Evolutionary conservation across 805 yeast genomes (phyloP).

Genomic region (Candida parachauliodes): DNA sequence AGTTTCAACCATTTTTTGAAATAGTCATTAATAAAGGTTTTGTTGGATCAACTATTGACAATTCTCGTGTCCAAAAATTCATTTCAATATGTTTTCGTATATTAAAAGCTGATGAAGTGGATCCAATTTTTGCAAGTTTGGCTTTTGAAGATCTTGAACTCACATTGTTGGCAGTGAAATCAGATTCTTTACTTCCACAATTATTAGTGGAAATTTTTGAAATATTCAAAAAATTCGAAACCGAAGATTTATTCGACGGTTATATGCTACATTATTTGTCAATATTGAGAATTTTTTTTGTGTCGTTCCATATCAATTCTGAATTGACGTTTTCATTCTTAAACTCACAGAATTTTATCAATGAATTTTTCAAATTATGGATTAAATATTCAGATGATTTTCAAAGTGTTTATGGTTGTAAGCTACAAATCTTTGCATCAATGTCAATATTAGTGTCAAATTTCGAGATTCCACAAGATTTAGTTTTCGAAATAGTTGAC

Average conservation of each 20-base stretch:
- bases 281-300: constrained; percentile 41
- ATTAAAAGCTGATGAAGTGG: constrained; percentile 30
- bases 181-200: constrained; percentile 27
- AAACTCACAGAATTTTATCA: constrained; percentile 33
- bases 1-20: constrained; percentile 55
- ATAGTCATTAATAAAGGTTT: constrained; percentile 52
- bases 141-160: constrained; percentile 39
- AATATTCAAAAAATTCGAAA: constrained; percentile 31
- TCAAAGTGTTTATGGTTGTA: constrained; percentile 54
- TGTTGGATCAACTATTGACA: constrained; percentile 34
- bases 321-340: constrained; percentile 31
- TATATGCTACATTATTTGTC: constrained; percentile 42
- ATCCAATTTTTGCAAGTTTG: constrained; percentile 37
- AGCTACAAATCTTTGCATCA: constrained; percentile 48
- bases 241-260: constrained; percentile 40
- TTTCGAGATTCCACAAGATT: constrained; percentile 29
- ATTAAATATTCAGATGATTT: constrained; percentile 43
- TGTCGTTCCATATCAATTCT: constrained; percentile 38
- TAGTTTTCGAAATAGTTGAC: constrained; percentile 35
- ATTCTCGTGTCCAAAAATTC: constrained; percentile 35
- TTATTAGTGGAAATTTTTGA: constrained; percentile 35
- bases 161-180: constrained; percentile 27
- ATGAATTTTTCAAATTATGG: constrained; percentile 45
- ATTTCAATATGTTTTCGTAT: constrained; percentile 34
- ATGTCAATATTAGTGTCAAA: constrained; percentile 35